Base-by-base conservation (phyloP, 78 protist species). In the Blattamonas nauphoetae region DNA sequence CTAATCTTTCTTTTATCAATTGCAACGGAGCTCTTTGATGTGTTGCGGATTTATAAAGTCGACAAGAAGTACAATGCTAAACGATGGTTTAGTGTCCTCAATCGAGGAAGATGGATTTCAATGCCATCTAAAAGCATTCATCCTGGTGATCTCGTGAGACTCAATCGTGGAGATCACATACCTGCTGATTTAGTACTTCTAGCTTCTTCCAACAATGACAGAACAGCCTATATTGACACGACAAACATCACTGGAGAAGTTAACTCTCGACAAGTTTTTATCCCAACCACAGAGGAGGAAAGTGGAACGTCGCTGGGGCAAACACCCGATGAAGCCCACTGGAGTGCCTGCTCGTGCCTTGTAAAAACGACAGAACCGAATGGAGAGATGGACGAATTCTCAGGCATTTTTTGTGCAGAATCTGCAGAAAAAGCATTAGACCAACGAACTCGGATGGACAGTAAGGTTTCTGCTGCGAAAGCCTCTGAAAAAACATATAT, bases 231-330 rank as follows among this genome's bases (percentile, higher is more conserved):
- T 79, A 11, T 79, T 4, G 42, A 79, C 29, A 79, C 83, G 83
- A 64, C 90, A 45, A 88, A 88, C 78, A 42, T 88, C 6, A 86
- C 79, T 45, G 90, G 90, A 2, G 90, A 88, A 45, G 45, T 77
- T 34, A 80, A 88, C 44, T 38, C 41, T 2, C 79, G 82, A 44
- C 79, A n/a, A 1, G 5, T 35, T 34, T 29, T 5, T n/a, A 21
- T 55, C 21, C 71, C 71, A 55, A 21, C 11, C 38, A 55, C 21
- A 29, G 11, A 29, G 71, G 21, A 55, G 21, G 71, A 21, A 55
- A 55, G 11, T 11, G 38, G 38, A 55, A 21, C 11, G 21, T 29
- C 11, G 11, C 21, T 11, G 71, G 11, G 11, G 11, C 71, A 55
- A 29, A 55, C 71, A 55, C 11, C 38, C 71, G 38, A 55, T 55